Conservation (phyloP, 495 filamentous ascomycete species). For the Penicillium paxilli region DNA sequence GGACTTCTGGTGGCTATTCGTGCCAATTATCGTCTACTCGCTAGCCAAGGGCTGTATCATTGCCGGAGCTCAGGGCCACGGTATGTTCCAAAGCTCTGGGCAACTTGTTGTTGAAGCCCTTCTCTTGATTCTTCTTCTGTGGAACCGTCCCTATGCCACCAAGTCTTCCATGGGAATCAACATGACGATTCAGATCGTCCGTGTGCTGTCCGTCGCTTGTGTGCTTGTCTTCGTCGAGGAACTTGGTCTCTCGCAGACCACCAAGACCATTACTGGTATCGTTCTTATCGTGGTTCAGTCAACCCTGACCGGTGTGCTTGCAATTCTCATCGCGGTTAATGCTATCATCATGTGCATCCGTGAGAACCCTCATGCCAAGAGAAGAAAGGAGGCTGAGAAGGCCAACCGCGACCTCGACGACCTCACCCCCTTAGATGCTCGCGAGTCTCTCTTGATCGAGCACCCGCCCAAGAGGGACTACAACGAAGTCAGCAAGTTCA, state of each 20-base stretch:
- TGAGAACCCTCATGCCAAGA: constrained; percentile 85
- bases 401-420: constrained; percentile 77
- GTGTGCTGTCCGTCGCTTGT: constrained; percentile 86
- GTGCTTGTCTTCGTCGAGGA: constrained; percentile 94
- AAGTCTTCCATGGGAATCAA: constrained; percentile 91
- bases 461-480: constrained; percentile 39
- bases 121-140: constrained; percentile 69
- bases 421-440: constrained; percentile 85
- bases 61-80: constrained; percentile 84
- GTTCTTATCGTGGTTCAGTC: constrained; percentile 89
- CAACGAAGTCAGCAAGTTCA: constrained; percentile 50
- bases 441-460: constrained; percentile 83
- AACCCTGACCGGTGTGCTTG: constrained; percentile 76
- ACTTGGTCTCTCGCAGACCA: constrained; percentile 85
- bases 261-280: constrained; percentile 91
- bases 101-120: constrained; percentile 80
- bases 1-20: constrained; percentile 94
- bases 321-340: constrained; percentile 88
- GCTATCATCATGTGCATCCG: constrained; percentile 78
- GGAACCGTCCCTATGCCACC: constrained; percentile 82
- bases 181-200: constrained; percentile 88
- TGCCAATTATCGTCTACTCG: constrained; percentile 89
- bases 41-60: constrained; percentile 87
- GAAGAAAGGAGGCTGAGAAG: constrained; percentile 88
- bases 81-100: constrained; percentile 73